Percentiles rank a stretch among this genome's conserved stretches.
Evolutionary conservation across 805 yeast genomes (phyloP).

Genomic region (Pichia nanzhaoensis): DNA sequence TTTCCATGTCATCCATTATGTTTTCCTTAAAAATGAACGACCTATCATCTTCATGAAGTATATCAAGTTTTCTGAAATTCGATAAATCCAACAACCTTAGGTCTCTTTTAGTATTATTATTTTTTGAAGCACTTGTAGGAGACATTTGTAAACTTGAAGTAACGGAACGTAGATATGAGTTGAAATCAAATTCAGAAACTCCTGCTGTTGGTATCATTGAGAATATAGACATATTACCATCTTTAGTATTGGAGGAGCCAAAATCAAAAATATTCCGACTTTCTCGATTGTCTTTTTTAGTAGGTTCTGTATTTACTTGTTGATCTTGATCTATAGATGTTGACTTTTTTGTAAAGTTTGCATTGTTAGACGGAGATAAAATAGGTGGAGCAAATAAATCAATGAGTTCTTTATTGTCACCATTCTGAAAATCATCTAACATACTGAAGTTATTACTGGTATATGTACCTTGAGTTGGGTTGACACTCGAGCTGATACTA

Average conservation of each 20-base stretch:
- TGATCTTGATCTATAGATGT: neutral
- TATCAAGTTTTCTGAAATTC: conserved; percentile 7
- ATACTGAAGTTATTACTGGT: conserved; percentile 10
- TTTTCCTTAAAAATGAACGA: neutral
- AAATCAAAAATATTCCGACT: conserved; percentile 9
- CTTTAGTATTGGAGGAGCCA: conserved; percentile 1
- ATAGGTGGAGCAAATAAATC: conserved; percentile 1
- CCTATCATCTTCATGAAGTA: conserved; percentile 5
- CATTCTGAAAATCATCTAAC: conserved; percentile 27
- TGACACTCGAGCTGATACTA: neutral
- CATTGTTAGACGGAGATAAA: conserved; percentile 3
- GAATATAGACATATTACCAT: conserved; percentile 2
- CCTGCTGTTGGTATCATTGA: conserved; percentile 1
- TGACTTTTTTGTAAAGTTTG: neutral
- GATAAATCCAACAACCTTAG: conserved; percentile 8
- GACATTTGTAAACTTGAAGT: conserved; percentile 16
- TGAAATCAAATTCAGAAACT: conserved; percentile 21
- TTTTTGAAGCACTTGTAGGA: neutral
- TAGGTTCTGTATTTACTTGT: neutral
- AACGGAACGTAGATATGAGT: conserved; percentile 21
- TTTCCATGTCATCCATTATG: conserved; percentile 10
- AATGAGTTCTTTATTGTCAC: conserved; percentile 12
- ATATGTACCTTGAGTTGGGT: too few species aligned
- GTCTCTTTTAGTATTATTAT: conserved; percentile 13
- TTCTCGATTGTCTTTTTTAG: neutral